Evolutionary conservation across 495 filamentous ascomycete genomes (phyloP), one percentile per base, ranked within the genome.

Genomic region (Aspergillus asperescens): DNA sequence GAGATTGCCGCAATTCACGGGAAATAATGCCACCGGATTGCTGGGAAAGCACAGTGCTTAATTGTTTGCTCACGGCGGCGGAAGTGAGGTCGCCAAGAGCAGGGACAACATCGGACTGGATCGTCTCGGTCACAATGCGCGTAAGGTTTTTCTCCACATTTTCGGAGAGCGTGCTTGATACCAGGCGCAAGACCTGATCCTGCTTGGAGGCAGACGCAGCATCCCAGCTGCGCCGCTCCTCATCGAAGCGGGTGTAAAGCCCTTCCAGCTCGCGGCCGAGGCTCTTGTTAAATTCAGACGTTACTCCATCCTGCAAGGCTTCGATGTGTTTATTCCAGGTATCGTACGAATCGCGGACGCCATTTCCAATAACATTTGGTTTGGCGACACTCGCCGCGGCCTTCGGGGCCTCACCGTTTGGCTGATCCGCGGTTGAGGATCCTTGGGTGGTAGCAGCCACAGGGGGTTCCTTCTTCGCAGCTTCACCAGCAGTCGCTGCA

Each of bases 111-210:
- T 73, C 75, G 29, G 77, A 69, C 58, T 85, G 75, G 55, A 92
- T 88, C 63, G 80, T 82, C 35, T 72, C 68, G 22, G 74, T 77
- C 45, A 95, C 80, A 50, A 94, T 85, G 23, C 79, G 80, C 22
- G 80, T 71, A 27, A 96, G 76, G 20, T 84, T 86, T 58, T 84
- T 80, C 65, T 96, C 90, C 24, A 94, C 88, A 55, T 96, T 97
- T 39, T 93, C 85, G 16, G 89, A 87, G 16, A 99, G 75, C 10
- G 93, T 92, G 45, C 80, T 83, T 1, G 90, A 93, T 7, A 99
- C 88, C 37, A 95, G 76, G 18, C 89, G 86, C 45, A 99, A 78
- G 27, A 99, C 74, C 51, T 86, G 83, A 48, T 90, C 85, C 55
- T 88, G 86, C 54, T 83, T 84, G n/a, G 82, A 79, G 13, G 81